phyloP scores from a whole-genome alignment of 108 stramenopile species.

The Fistulifera pelliculosa region DNA sequence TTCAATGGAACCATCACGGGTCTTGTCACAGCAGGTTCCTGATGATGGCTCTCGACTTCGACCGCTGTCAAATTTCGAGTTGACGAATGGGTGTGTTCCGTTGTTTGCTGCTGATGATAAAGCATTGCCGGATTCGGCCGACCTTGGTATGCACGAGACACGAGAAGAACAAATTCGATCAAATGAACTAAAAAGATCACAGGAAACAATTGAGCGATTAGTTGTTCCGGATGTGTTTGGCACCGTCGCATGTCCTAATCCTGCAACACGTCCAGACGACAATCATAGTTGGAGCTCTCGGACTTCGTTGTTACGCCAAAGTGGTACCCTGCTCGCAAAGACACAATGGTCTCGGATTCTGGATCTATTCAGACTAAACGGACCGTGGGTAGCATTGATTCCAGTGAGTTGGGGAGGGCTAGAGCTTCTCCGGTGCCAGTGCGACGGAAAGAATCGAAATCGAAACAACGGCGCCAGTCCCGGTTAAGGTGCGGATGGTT shows the following conservation, averaged over 20 bases:
- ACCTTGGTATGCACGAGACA: constrained; percentile 75
- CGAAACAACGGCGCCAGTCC: not conserved
- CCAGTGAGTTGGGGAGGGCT: not conserved
- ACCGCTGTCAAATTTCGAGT: constrained; percentile 67
- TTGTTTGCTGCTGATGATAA: constrained; percentile 72
- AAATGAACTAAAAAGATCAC: constrained; percentile 40
- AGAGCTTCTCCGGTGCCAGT: not conserved
- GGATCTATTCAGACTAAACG: not conserved
- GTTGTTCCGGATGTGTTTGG: constrained; percentile 73
- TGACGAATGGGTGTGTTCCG: constrained; percentile 73
- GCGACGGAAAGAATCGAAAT: not conserved
- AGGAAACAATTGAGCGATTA: constrained; percentile 61
- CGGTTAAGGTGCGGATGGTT: not conserved
- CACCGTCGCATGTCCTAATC: constrained; percentile 66
- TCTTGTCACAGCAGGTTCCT: constrained; percentile 1
- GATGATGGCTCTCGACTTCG: constrained; percentile 12
- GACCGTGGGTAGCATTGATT: not conserved
- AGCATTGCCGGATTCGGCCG: constrained; percentile 65
- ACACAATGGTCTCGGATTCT: not conserved
- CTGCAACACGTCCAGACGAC: constrained; percentile 65
- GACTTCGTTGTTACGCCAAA: constrained; percentile 7
- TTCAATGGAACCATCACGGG: constrained; percentile 10
- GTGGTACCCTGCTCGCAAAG: not conserved
- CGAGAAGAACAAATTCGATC: constrained; percentile 67
- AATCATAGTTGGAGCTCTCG: constrained; percentile 75